phyloP scores from a whole-genome alignment of 768 basidiomycete species.

The Lyophyllum shimeji region DNA sequence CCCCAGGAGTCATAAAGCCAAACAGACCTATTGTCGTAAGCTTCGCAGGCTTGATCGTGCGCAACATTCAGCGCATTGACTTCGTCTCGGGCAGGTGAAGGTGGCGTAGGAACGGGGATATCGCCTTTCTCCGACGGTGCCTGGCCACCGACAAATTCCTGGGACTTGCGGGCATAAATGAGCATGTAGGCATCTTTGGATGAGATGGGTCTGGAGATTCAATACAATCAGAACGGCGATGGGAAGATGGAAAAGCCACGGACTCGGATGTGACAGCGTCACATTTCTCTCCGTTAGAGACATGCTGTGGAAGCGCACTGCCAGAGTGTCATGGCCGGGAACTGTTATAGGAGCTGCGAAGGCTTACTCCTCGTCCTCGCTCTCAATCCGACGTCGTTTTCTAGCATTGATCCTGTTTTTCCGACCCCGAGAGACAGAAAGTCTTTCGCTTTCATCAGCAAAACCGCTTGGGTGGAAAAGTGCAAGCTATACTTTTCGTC shows the following conservation, averaged over 20 bases:
- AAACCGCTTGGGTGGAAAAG: not conserved
- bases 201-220: constrained; percentile 44
- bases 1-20: not conserved
- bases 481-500: constrained; percentile 17
- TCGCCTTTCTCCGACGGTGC: not conserved
- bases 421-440: constrained; percentile 28
- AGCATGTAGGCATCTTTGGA: constrained; percentile 96
- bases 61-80: constrained; percentile 54
- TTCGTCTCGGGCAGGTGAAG: constrained; percentile 50
- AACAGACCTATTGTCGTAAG: constrained; percentile 47
- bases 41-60: constrained; percentile 54
- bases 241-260: not conserved
- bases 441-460: constrained; percentile 17
- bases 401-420: constrained; percentile 39
- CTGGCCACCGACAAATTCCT: not conserved
- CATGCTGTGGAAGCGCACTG: not conserved
- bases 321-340: not conserved
- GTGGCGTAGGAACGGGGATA: constrained; percentile 35
- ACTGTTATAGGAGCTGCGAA: not conserved
- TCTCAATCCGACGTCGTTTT: constrained; percentile 57
- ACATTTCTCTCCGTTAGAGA: not conserved
- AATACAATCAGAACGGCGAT: not conserved
- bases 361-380: constrained; percentile 46
- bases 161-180: constrained; percentile 65
- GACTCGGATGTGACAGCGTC: constrained; percentile 2